phyloP scores from a whole-genome alignment of 305 asterid genomes.

The Fraxinus ornus region DNA sequence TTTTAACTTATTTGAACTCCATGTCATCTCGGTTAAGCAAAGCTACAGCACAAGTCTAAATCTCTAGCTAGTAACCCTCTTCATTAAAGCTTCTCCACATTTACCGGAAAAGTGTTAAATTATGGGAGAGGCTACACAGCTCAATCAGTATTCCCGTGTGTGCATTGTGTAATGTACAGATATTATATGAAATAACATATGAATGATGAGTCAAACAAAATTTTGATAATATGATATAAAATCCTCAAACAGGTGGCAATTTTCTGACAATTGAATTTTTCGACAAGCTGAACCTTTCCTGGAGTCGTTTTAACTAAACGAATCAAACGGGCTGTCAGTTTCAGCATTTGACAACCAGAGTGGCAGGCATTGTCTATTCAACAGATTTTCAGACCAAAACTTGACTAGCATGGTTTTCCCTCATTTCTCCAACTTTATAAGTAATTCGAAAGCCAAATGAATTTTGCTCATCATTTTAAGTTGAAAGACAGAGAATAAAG shows the following conservation, averaged over 20 bases:
- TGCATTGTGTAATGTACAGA: neutral
- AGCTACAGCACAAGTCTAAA: neutral
- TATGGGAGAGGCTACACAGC: neutral
- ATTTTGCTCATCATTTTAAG: neutral
- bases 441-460: neutral
- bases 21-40: neutral
- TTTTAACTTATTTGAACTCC: neutral
- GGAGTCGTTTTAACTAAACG: neutral
- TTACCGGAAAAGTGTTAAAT: neutral
- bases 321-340: neutral
- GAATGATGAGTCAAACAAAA: neutral
- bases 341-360: neutral
- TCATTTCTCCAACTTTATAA: neutral
- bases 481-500: neutral
- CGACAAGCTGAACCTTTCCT: neutral
- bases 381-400: neutral
- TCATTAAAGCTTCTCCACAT: neutral
- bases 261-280: neutral
- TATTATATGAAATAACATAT: neutral
- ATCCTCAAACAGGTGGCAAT: neutral
- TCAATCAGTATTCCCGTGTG: neutral
- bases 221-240: neutral
- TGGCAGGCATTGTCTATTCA: neutral
- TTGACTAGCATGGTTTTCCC: neutral
- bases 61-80: neutral